Base-by-base conservation (phyloP, 2,329 filamentous ascomycete genomes). In the Claviceps purpurea region DNA sequence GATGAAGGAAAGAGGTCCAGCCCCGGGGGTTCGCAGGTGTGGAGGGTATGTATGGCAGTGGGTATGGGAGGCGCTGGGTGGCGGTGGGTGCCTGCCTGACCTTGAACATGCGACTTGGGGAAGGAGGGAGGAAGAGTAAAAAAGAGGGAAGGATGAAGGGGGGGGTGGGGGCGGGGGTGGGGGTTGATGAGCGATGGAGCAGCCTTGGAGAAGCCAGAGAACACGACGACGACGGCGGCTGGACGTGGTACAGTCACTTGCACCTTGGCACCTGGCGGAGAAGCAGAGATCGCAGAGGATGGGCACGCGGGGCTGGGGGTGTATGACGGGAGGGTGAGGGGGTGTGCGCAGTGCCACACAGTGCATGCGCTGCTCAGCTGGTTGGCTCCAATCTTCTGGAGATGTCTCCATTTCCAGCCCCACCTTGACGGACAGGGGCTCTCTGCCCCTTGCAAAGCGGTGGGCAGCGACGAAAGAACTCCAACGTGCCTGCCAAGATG, bases 1-100 rank as follows among this genome's bases (percentile, higher is more conserved):
- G 60, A 59, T 55, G 60, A 56, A 56, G 56, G 56, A 57, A 58
- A 59, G 58, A 59, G 56, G 57, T 57, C 58, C 30, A 56, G 57
- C 58, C 58, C 57, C 47, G 47, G 50, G 50, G 51, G 53, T 41
- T 51, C 13, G 20, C 41, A 40, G 49, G 50, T 47, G 55, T 49
- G 50, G 52, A 48, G 51, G 53, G 55, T 59, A 58, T 57, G 58
- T 53, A 56, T 45, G 57, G 47, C 22, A 42, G 49, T 40, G 49
- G 49, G 14, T 50, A 39, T 39, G 30, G 34, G 40, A 43, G 24
- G n/a, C 20, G 22, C 20, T 44, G 42, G 42, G 42, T 22, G 42
- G 42, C 42, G 22, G 38, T 14, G 16, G 14, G 30, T 37, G 45
- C 45, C 45, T 47, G 45, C 30, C 30, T 38, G 45, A 47, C 45